Evolutionary conservation across 495 filamentous ascomycete genomes (phyloP).

Genomic region (Paragyromitra xinjiangensis): DNA sequence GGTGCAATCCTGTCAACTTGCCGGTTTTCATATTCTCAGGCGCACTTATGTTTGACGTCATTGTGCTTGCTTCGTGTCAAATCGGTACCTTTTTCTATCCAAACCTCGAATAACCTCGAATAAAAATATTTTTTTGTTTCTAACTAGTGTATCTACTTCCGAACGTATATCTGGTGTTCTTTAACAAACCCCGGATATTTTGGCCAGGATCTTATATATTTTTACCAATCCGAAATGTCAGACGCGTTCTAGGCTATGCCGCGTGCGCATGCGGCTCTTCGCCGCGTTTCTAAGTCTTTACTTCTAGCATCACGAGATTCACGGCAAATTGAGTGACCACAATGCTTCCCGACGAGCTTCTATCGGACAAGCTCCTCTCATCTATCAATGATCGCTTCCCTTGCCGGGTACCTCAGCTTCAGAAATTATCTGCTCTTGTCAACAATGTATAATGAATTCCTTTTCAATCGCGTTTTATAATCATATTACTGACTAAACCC

Average conservation of each 20-base stretch:
- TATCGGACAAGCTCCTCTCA: conserved; percentile 47
- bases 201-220: background rate
- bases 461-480: conserved; percentile 4
- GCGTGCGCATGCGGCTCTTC: conserved; percentile 30
- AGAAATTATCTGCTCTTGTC: conserved; percentile 48
- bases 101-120: background rate
- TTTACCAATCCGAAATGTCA: background rate
- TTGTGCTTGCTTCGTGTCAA: background rate
- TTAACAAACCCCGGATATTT: background rate
- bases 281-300: conserved; percentile 17
- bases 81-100: background rate
- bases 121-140: background rate
- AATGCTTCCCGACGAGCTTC: conserved; percentile 50
- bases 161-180: background rate
- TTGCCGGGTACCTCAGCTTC: conserved; percentile 52
- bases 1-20: background rate
- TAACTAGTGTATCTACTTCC: background rate
- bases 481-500: conserved; percentile 15
- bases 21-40: background rate
- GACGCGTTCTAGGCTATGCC: background rate
- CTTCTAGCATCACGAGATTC: conserved; percentile 26
- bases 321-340: conserved; percentile 6
- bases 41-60: background rate
- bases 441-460: conserved; percentile 49
- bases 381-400: conserved; percentile 42